Base-by-base conservation (phyloP, 2,329 filamentous ascomycete genomes). In the Lasiodiplodia hormozganensis region DNA sequence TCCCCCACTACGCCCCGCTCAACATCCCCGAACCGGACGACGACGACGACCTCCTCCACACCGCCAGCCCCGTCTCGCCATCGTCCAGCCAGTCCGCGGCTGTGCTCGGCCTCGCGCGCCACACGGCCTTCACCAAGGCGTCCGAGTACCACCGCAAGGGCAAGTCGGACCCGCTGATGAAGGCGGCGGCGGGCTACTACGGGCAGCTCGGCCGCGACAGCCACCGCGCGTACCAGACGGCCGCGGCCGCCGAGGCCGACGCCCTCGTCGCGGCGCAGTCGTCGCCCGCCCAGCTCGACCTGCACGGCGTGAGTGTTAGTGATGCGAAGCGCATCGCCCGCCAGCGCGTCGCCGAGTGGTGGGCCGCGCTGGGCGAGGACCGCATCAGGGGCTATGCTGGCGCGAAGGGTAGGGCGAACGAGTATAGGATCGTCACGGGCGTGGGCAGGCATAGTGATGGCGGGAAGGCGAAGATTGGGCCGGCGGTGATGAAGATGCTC, bases 301-400 rank as follows among this genome's bases (percentile, higher is more conserved):
- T 98, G 31, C 95, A 98, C 77, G 93, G 93, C 6, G 88, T 97
- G 5, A 89, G 86, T 54, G 94, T 97, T 1, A 84, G 89, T 60
- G 92, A 97, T 77, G 95, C 92, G 1, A 89, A 94, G 36, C 85
- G 92, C 3, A 97, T 97, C 71, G 89, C 92, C 1, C 85, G 87
- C 36, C 85, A 89, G 57, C 86, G 85, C 47, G 90, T 92, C 0
- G 84, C 86, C 71, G 77, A 76, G 11, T 98, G 95, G 95, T 97
- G 94, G 94, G 82, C 88, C 21, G 80, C 81, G 0, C 81, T 93
- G 10, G 92, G 92, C 0, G 91, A 94, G 75, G 83, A 85, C 60
- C 87, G 87, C 71, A 84, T 85, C 56, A 82, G 82, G 4, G 84
- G 84, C 56, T 68, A 62, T 14, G 74, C 78, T 70, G 76, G 79